Conservation (phyloP, 495 filamentous ascomycete genomes). For the Penicillium pancosmium region DNA sequence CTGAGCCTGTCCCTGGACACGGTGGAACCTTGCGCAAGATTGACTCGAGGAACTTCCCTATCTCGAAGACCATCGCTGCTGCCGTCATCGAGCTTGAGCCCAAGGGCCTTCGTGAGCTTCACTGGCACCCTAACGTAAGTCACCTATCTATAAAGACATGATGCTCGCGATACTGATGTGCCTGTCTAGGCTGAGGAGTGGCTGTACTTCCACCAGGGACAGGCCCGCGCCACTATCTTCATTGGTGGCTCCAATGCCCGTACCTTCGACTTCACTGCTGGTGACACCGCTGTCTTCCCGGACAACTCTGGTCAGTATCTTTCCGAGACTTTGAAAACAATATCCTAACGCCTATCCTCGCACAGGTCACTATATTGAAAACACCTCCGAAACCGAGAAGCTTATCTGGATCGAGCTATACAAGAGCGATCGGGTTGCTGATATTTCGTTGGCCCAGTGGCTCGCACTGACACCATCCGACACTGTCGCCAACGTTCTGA, state of each 20-base stretch:
- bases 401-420: slow-evolving; percentile 69
- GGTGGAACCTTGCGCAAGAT: slow-evolving; percentile 62
- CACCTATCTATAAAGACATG: background rate
- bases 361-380: slow-evolving; percentile 65
- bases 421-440: slow-evolving; percentile 63
- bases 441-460: slow-evolving; percentile 66
- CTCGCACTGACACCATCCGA: slow-evolving; percentile 63
- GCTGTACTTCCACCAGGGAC: slow-evolving; percentile 65
- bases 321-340: slow-evolving; percentile 3
- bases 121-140: slow-evolving; percentile 69
- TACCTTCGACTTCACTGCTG: slow-evolving; percentile 65
- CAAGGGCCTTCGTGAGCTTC: slow-evolving; percentile 61
- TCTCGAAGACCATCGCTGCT: slow-evolving; percentile 62
- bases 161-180: slow-evolving; percentile 11
- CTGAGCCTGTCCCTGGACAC: slow-evolving; percentile 57
- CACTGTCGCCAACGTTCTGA: slow-evolving; percentile 59
- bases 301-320: slow-evolving; percentile 55
- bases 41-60: slow-evolving; percentile 64
- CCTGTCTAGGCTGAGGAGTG: slow-evolving; percentile 60
- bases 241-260: slow-evolving; percentile 58
- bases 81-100: slow-evolving; percentile 63
- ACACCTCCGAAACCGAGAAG: slow-evolving; percentile 60
- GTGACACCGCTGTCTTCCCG: slow-evolving; percentile 67
- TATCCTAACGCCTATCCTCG: background rate
- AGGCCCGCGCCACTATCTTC: slow-evolving; percentile 62